Conservation (phyloP, 768 basidiomycete species). For the Gymnopilus junonius region DNA sequence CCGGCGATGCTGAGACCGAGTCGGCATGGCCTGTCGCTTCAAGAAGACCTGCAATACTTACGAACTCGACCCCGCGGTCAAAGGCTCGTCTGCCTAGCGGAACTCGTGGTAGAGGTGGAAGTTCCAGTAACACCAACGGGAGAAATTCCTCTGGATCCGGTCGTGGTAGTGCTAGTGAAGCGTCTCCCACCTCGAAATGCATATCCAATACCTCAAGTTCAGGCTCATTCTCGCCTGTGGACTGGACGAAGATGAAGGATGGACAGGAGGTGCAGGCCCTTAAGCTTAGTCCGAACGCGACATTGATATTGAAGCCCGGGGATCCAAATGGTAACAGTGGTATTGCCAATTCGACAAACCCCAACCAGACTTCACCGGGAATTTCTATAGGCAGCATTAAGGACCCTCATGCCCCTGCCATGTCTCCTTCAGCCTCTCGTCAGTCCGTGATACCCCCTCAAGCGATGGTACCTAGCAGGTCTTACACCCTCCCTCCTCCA, state of each 20-base stretch:
- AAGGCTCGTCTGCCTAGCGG: not conserved
- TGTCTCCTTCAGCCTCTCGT: not conserved
- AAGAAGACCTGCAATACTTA: not conserved
- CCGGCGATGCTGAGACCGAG: not conserved
- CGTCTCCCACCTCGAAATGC: not conserved
- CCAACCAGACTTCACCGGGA: not conserved
- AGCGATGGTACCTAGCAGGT: not conserved
- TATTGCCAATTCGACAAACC: not conserved
- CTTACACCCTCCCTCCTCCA: constrained; percentile 17
- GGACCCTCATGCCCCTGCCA: not conserved
- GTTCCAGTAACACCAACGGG: not conserved
- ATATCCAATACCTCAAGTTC: not conserved
- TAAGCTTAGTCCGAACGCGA: constrained; percentile 7
- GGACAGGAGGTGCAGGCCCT: not conserved
- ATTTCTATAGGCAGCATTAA: not conserved
- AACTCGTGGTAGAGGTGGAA: not conserved
- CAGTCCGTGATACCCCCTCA: not conserved
- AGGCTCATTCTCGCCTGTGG: constrained; percentile 6
- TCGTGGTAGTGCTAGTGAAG: not conserved
- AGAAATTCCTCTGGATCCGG: not conserved
- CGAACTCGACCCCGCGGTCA: not conserved
- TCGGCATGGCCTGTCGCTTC: not conserved
- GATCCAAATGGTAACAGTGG: not conserved
- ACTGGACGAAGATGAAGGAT: constrained; percentile 2
- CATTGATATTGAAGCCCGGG: not conserved